Percentiles rank a stretch among this genome's conserved stretches.
Conservation (phyloP, 164 flowering plant species). For the Amborella trichopoda region DNA sequence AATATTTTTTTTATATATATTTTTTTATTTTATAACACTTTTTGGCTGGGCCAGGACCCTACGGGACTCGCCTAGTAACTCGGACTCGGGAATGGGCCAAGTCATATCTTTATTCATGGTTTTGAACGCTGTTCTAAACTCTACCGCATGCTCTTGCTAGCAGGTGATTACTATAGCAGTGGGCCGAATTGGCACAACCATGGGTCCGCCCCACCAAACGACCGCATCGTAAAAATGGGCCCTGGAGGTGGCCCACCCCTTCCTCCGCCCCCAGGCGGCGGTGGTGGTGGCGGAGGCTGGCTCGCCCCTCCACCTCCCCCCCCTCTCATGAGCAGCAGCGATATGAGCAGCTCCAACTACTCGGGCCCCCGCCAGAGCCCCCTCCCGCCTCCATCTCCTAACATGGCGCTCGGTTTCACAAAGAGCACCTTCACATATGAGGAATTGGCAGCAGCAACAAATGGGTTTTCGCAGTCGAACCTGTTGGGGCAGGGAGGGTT, state of each 20-base stretch:
- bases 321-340: slow-evolving; percentile 18
- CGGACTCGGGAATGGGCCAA: not conserved
- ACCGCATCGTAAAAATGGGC: slow-evolving; percentile 10
- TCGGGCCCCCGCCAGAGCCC: slow-evolving; percentile 31
- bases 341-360: slow-evolving; percentile 31
- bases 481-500: slow-evolving; percentile 85
- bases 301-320: slow-evolving; percentile 20
- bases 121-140: not conserved
- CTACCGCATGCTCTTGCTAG: slow-evolving; percentile 3
- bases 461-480: slow-evolving; percentile 44
- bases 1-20: not conserved
- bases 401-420: slow-evolving; percentile 39
- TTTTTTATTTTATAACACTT: not conserved
- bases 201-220: slow-evolving; percentile 4
- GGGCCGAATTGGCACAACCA: slow-evolving; percentile 10
- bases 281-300: slow-evolving; percentile 8
- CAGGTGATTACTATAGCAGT: slow-evolving; percentile 15
- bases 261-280: slow-evolving; percentile 12
- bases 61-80: not conserved
- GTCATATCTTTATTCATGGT: not conserved
- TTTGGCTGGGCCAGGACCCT: not conserved
- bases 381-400: slow-evolving; percentile 48
- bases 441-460: slow-evolving; percentile 62
- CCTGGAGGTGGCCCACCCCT: too few species aligned
- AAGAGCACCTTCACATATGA: slow-evolving; percentile 62